These are phyloP conservation scores for Mesotaenium endlicherianum DNA, from an alignment of 139 green algal species.

Conservation along the genomic window DNA sequence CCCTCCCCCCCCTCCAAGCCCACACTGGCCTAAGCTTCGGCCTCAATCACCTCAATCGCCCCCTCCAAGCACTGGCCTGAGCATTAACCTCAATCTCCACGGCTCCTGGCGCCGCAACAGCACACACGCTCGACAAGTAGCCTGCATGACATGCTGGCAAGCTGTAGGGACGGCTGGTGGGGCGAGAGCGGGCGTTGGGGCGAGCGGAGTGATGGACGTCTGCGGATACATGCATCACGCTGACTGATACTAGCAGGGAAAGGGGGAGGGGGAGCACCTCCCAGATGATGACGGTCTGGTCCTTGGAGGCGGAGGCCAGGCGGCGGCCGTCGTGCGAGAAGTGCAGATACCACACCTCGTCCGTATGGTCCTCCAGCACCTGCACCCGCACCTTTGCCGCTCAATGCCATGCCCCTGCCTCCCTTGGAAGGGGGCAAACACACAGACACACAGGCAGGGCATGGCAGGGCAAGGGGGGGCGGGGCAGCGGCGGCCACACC, in stretches of 20 bases:
- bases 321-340: conserved; percentile 75
- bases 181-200: background rate
- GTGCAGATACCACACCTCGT: conserved; percentile 92
- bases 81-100: too few species aligned
- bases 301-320: conserved; percentile 78
- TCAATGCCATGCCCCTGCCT: background rate
- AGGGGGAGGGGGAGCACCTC: conserved; percentile 3
- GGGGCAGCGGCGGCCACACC: background rate
- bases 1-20: too few species aligned
- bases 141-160: background rate
- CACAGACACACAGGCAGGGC: background rate
- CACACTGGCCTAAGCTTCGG: too few species aligned
- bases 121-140: too few species aligned
- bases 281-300: conserved; percentile 62
- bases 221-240: background rate
- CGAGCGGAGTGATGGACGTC: background rate
- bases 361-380: conserved; percentile 71
- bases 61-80: too few species aligned
- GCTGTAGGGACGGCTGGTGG: background rate
- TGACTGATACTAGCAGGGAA: background rate
- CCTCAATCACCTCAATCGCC: too few species aligned
- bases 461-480: background rate
- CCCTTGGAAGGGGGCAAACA: background rate
- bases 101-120: too few species aligned
- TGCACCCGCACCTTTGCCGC: conserved; percentile 36